phyloP scores from a whole-genome alignment of 208 protist genomes.

The Naegleria gruberi region DNA sequence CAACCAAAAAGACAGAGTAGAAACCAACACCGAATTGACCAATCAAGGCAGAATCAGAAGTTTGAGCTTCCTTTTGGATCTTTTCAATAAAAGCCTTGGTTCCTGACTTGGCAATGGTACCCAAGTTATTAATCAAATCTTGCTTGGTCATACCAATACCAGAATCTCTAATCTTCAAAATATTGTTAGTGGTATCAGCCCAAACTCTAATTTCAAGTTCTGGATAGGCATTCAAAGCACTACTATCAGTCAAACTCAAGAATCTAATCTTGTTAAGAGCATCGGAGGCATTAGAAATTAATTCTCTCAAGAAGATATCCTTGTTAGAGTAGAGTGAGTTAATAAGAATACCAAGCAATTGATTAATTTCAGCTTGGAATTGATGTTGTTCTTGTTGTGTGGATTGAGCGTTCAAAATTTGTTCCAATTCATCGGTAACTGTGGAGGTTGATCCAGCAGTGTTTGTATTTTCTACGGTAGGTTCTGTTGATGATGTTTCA shows the following conservation, averaged over 20 bases:
- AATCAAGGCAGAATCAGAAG: slow-evolving; percentile 91
- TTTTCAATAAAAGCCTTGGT: slow-evolving; percentile 89
- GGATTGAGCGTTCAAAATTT: background rate
- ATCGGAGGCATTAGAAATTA: slow-evolving; percentile 99
- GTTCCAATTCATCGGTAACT: background rate
- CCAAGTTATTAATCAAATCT: slow-evolving; percentile 96
- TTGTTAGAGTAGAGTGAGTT: slow-evolving; percentile 99
- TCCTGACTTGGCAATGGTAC: slow-evolving; percentile 97
- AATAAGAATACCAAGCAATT: slow-evolving; percentile 95
- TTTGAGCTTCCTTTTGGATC: slow-evolving; percentile 19
- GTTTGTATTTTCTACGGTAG: background rate
- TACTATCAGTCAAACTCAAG: slow-evolving; percentile 82
- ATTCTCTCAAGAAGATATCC: slow-evolving; percentile 98
- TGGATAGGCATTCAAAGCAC: slow-evolving; percentile 62
- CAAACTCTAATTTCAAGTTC: slow-evolving; percentile 82
- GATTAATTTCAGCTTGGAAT: slow-evolving; percentile 91
- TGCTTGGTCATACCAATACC: slow-evolving; percentile 99
- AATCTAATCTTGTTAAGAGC: slow-evolving; percentile 99
- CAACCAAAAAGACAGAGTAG: slow-evolving; percentile 99
- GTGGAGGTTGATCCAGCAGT: background rate
- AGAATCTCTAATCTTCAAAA: slow-evolving; percentile 92
- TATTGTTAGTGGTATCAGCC: slow-evolving; percentile 68
- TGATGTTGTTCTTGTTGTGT: background rate
- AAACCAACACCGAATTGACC: slow-evolving; percentile 99
- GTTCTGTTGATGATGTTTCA: background rate